These are phyloP conservation scores for Taphrina wiesneri DNA, from an alignment of 1,139 yeast genomes.

Conservation along the genomic window DNA sequence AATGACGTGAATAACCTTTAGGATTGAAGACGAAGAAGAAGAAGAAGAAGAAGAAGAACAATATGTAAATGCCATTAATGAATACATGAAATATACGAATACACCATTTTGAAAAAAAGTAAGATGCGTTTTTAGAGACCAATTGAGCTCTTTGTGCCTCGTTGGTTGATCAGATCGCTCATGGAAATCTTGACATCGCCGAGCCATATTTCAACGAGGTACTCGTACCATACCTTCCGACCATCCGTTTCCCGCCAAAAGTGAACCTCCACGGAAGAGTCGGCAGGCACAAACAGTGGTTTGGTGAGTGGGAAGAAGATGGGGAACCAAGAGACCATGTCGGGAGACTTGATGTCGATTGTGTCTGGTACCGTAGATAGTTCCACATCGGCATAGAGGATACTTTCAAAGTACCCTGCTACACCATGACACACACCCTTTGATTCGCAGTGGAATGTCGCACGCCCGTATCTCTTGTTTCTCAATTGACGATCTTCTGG, in stretches of 20 bases:
- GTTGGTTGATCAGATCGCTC: constrained; percentile 51
- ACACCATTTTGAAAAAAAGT: not conserved
- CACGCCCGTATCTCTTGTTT: constrained; percentile 45
- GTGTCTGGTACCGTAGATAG: constrained; percentile 59
- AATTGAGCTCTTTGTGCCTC: constrained; percentile 12
- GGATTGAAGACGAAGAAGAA: too few species aligned
- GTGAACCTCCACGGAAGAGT: constrained; percentile 55
- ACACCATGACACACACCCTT: constrained; percentile 68
- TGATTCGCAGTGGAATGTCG: constrained; percentile 49
- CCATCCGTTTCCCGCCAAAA: constrained; percentile 51
- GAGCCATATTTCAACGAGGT: constrained; percentile 61
- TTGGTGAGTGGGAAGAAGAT: constrained; percentile 61
- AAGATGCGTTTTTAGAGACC: too few species aligned
- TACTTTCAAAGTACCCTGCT: constrained; percentile 71
- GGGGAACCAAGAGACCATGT: constrained; percentile 69
- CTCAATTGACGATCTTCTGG: constrained; percentile 39
- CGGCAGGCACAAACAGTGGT: constrained; percentile 56
- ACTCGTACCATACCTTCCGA: constrained; percentile 67
- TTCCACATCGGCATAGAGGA: constrained; percentile 58
- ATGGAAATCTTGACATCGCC: constrained; percentile 51
- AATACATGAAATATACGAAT: not conserved
- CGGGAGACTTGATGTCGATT: constrained; percentile 54
- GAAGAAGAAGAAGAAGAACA: too few species aligned
- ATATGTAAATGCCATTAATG: not conserved
- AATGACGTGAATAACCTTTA: not conserved